phyloP scores from a whole-genome alignment of 768 basidiomycete genomes.

The Lepiota subincarnata region DNA sequence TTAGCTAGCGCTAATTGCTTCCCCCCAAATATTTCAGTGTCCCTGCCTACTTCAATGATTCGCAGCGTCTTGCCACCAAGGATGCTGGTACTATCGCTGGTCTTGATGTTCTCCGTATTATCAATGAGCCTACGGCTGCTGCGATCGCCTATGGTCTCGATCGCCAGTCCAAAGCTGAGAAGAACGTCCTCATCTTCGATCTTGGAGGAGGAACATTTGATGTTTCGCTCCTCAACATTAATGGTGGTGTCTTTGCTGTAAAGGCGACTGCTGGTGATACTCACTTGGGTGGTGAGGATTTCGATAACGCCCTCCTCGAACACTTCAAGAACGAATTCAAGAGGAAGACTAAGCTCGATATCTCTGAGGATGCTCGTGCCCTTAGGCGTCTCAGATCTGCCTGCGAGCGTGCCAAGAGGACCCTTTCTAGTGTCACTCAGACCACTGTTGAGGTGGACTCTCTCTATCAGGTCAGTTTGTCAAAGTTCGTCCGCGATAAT shows the following conservation, averaged over 20 bases:
- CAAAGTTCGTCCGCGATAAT: neutral
- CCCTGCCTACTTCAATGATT: conserved; percentile 99
- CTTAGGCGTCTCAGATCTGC: conserved; percentile 93
- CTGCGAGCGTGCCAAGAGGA: conserved; percentile 99
- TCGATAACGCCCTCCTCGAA: conserved; percentile 96
- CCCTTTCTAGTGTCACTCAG: conserved; percentile 95
- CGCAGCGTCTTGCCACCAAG: conserved; percentile 98
- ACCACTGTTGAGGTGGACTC: conserved; percentile 99
- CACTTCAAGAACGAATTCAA: conserved; percentile 99
- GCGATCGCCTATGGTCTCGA: conserved; percentile 99
- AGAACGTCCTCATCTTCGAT: conserved; percentile 99
- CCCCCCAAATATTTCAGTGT: conserved; percentile 45
- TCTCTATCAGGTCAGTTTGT: conserved; percentile 72
- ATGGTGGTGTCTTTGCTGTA: conserved; percentile 97
- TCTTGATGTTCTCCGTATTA: conserved; percentile 99
- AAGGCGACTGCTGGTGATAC: conserved; percentile 99
- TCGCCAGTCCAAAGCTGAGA: conserved; percentile 90
- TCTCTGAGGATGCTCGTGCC: conserved; percentile 95
- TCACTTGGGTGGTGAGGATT: conserved; percentile 99
- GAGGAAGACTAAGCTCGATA: conserved; percentile 94
- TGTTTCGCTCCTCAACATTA: conserved; percentile 98
- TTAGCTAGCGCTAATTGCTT: conserved; percentile 10
- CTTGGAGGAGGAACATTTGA: conserved; percentile 99
- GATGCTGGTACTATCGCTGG: conserved; percentile 98
- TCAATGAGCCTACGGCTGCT: conserved; percentile 99